These are phyloP conservation scores for Yarrowia hollandica DNA, from an alignment of 805 yeast genomes.

Conservation along the genomic window DNA sequence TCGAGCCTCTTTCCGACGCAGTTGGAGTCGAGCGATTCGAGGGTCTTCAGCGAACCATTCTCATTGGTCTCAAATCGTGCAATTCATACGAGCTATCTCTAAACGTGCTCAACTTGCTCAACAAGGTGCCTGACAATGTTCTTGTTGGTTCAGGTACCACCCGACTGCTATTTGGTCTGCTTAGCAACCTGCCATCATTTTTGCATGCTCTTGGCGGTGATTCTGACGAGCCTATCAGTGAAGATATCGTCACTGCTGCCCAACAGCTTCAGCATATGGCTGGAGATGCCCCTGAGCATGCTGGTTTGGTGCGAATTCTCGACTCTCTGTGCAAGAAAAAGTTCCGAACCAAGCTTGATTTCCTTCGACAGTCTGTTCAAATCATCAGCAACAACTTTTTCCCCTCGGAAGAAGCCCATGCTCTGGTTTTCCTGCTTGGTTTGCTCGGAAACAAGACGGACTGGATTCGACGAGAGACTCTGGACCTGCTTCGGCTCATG, in stretches of 20 bases:
- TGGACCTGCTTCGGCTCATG: conserved; percentile 70
- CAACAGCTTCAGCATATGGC: conserved; percentile 44
- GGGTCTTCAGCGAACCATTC: conserved; percentile 76
- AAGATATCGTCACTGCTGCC: conserved; percentile 61
- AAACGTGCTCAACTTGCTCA: conserved; percentile 69
- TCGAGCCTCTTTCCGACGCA: not conserved
- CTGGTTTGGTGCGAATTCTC: conserved; percentile 67
- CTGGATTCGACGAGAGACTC: conserved; percentile 80
- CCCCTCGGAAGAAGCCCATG: conserved; percentile 70
- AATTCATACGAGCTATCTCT: conserved; percentile 77
- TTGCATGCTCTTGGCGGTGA: conserved; percentile 77
- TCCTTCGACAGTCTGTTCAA: conserved; percentile 74
- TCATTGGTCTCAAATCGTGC: conserved; percentile 82
- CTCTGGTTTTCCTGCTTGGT: conserved; percentile 74
- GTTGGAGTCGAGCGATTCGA: conserved; percentile 59
- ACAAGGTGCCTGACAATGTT: conserved; percentile 65
- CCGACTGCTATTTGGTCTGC: conserved; percentile 66
- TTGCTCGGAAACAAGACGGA: conserved; percentile 69
- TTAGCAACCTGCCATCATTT: conserved; percentile 81
- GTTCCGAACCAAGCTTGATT: conserved; percentile 89
- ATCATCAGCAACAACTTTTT: conserved; percentile 69
- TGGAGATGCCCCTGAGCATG: conserved; percentile 31
- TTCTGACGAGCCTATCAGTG: conserved; percentile 53
- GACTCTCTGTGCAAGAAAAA: conserved; percentile 73
- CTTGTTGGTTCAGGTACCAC: conserved; percentile 63